Evolutionary conservation across 2,329 filamentous ascomycete species (phyloP).

Genomic region (Colletotrichum aenigma): DNA sequence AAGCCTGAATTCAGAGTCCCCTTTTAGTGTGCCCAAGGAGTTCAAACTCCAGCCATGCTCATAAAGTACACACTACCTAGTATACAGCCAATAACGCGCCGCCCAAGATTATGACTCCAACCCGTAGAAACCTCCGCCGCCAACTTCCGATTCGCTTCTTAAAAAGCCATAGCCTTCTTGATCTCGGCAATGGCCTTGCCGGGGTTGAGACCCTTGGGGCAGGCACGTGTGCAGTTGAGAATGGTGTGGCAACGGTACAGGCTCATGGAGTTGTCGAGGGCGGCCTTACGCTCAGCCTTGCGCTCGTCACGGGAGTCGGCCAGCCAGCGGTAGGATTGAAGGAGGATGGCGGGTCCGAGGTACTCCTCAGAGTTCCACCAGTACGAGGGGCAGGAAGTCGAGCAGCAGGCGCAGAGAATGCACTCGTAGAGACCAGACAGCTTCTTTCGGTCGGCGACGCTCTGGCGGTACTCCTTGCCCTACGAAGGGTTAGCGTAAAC

Average conservation of each 20-base stretch:
- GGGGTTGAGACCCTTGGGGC: conserved; percentile 97
- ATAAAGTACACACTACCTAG: conserved; percentile 19
- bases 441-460: conserved; percentile 91
- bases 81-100: conserved; percentile 22
- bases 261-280: conserved; percentile 98
- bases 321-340: conserved; percentile 98
- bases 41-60: conserved; percentile 11
- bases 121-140: background rate
- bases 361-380: conserved; percentile 99
- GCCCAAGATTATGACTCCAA: conserved; percentile 20
- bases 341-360: conserved; percentile 92
- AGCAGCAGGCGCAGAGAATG: conserved; percentile 99
- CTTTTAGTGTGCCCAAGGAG: conserved; percentile 20
- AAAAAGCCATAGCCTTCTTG: conserved; percentile 91
- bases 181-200: conserved; percentile 95
- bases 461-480: conserved; percentile 93
- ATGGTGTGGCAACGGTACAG: conserved; percentile 99
- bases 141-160: conserved; percentile 18
- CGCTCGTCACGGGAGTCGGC: conserved; percentile 93
- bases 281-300: conserved; percentile 84
- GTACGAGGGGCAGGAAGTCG: conserved; percentile 98
- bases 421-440: conserved; percentile 98
- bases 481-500: conserved; percentile 36
- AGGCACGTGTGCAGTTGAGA: conserved; percentile 96
- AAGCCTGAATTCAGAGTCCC: conserved; percentile 20